Base-by-base conservation (phyloP, 2,329 filamentous ascomycete species). In the Chrysosporium keratinophilum region DNA sequence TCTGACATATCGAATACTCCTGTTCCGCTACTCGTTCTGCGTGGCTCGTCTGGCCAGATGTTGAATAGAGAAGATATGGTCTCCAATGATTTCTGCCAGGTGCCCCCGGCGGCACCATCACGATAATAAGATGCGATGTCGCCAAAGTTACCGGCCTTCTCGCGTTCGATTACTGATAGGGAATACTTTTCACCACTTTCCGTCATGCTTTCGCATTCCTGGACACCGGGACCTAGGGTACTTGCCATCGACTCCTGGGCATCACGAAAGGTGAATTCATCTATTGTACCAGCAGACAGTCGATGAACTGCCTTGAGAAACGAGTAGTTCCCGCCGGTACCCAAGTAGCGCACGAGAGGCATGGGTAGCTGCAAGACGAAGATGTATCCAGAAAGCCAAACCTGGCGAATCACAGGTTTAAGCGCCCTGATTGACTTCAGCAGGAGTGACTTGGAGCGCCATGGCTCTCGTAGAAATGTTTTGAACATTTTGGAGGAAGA, bases 41-140 rank as follows among this genome's bases (percentile, higher is more conserved):
- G 64, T 12, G 62, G 54, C 33, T 63, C 62, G 10, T 60, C 61
- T 5, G 63, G 64, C 5, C 58, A 56, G 23, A 79, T 67, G 14
- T 71, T 69, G 55, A 73, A 74, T 6, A 79, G 68, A 2, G 68
- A 69, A 12, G 73, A 68, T 17, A 79, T 70, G 0, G 71, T 76
- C 57, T 78, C 71, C 20, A 77, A 62, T 1, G 74, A 75, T 59
- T 79, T 79, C 34, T 69, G 65, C 79, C 79, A 82, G 11, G 62
- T 64, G 0, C 64, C 64, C 2, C 63, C 56, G 17, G 71, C 65
- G 0, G 78, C 67, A 1, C 73, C 72, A 42, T 82, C 72, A 33
- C 77, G 74, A 64, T 82, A 82, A 52, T 80, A 74, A 11, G 70
- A 65, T 20, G 77, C 73, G 61, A 76, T 76, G 57, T 78, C 70